A percentile compares a stretch with the other conserved stretches of the same genome.
Evolutionary conservation across 129 eudicot genomes (phyloP).

Genomic region (Pittosporum tobira): DNA sequence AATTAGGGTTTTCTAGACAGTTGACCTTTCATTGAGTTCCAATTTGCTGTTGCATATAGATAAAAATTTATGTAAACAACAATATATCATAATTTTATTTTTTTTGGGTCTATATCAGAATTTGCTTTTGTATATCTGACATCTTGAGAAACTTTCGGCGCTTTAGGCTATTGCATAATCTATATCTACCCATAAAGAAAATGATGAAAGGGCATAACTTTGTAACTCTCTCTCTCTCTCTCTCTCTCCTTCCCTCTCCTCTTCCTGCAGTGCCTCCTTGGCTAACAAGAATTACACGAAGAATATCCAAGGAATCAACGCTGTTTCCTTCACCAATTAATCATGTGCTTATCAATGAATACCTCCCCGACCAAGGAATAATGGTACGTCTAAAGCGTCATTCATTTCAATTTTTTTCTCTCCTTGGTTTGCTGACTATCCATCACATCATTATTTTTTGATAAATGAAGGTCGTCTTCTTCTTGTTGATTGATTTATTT

Average conservation of each 20-base stretch:
- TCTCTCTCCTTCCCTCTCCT: slow-evolving; percentile 11
- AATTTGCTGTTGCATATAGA: neutral
- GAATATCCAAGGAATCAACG: slow-evolving; percentile 39
- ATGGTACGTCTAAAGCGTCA: slow-evolving; percentile 46
- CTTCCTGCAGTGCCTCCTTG: slow-evolving; percentile 84
- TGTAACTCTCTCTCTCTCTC: slow-evolving; percentile 6
- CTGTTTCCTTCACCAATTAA: slow-evolving; percentile 80
- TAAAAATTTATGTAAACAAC: too few relatives aligned
- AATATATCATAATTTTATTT: too few relatives aligned
- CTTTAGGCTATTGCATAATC: too few relatives aligned
- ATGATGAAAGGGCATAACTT: neutral
- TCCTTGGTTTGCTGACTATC: too few relatives aligned
- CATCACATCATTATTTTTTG: too few relatives aligned
- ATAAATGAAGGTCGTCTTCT: too few relatives aligned
- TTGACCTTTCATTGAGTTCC: neutral
- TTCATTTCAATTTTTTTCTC: neutral
- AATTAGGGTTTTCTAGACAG: too few relatives aligned
- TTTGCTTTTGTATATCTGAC: neutral
- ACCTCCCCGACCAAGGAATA: slow-evolving; percentile 92
- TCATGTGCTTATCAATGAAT: slow-evolving; percentile 95
- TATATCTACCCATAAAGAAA: neutral
- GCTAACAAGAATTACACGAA: slow-evolving; percentile 64
- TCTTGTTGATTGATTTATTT: too few relatives aligned
- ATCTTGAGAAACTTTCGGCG: neutral
- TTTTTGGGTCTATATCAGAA: neutral